Evolutionary conservation across 2,329 filamentous ascomycete genomes (phyloP).

Genomic region (Cryphonectria naterciae): DNA sequence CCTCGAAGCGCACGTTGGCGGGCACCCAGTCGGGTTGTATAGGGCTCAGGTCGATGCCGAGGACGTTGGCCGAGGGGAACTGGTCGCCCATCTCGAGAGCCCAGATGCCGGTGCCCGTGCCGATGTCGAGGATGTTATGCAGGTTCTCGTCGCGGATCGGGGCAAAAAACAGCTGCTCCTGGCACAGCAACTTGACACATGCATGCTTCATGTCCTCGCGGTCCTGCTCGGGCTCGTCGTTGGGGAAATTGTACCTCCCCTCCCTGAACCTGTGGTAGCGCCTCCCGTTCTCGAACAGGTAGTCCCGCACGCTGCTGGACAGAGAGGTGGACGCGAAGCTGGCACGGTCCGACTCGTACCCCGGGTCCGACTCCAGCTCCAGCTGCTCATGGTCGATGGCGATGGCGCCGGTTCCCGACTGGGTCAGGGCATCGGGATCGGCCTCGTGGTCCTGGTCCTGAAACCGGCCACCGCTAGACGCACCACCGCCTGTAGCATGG

Average conservation of each 20-base stretch:
- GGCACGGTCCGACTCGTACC: constrained; percentile 37
- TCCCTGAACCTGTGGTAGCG: constrained; percentile 61
- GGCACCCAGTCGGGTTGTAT: constrained; percentile 56
- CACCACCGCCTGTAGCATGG: not conserved
- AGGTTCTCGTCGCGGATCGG: constrained; percentile 49
- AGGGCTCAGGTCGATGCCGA: constrained; percentile 49
- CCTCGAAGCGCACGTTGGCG: constrained; percentile 63
- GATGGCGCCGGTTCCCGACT: constrained; percentile 37
- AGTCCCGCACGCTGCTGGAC: constrained; percentile 50
- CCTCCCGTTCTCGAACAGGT: constrained; percentile 60
- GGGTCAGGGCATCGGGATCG: constrained; percentile 33
- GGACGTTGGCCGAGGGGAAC: constrained; percentile 45
- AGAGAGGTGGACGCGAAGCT: constrained; percentile 40
- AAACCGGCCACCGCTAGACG: not conserved
- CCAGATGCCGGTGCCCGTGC: constrained; percentile 64
- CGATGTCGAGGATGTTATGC: constrained; percentile 59
- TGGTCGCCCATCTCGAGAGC: constrained; percentile 57
- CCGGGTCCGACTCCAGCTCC: constrained; percentile 35
- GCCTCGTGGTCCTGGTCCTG: constrained; percentile 15
- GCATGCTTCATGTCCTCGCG: constrained; percentile 61
- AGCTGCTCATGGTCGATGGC: constrained; percentile 36
- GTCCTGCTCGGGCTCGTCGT: constrained; percentile 64
- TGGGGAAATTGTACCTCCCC: constrained; percentile 61
- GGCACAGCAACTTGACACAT: constrained; percentile 54
- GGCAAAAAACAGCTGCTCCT: constrained; percentile 54